These are phyloP conservation scores for Lachancea kluyveri DNA, from an alignment of 805 yeast genomes.

Conservation along the genomic window DNA sequence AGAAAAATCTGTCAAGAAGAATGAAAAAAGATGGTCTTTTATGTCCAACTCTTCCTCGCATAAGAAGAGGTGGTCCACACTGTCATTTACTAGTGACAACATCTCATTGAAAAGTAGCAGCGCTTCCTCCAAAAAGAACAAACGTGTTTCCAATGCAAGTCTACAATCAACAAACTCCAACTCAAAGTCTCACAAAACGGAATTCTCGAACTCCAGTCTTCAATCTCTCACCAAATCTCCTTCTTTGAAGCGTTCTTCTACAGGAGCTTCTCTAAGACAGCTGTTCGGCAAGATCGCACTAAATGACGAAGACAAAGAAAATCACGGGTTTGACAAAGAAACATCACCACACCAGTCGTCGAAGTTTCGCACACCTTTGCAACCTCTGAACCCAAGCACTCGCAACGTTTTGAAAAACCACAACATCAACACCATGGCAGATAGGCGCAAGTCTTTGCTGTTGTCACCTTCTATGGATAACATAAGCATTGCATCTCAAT, in stretches of 20 bases:
- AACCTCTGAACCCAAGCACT: conserved; percentile 6
- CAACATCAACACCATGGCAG: conserved; percentile 1
- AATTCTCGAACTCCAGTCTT: conserved; percentile 5
- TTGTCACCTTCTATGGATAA: conserved; percentile 7
- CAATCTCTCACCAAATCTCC: conserved; percentile 4
- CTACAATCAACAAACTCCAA: conserved; percentile 9
- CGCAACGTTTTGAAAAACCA: conserved; percentile 2
- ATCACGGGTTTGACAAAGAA: conserved; percentile 6
- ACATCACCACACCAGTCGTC: conserved; percentile 1
- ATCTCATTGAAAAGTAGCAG: background rate
- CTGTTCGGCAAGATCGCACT: conserved; percentile 24
- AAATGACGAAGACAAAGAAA: conserved; percentile 21
- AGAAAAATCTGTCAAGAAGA: background rate
- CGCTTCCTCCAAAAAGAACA: background rate
- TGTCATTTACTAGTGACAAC: conserved; percentile 16
- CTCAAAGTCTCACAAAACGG: no score
- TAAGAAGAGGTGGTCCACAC: conserved; percentile 29
- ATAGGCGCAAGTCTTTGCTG: conserved; percentile 1
- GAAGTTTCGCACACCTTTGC: conserved; percentile 4
- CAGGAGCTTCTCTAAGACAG: conserved; percentile 29
- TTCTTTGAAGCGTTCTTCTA: conserved; percentile 24
- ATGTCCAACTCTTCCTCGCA: conserved; percentile 24
- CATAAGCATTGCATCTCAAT: conserved; percentile 6
- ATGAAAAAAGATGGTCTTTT: conserved; percentile 25
- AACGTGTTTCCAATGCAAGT: conserved; percentile 5